Conservation (phyloP, 2,329 filamentous ascomycete species). For the Venturia asperata region DNA sequence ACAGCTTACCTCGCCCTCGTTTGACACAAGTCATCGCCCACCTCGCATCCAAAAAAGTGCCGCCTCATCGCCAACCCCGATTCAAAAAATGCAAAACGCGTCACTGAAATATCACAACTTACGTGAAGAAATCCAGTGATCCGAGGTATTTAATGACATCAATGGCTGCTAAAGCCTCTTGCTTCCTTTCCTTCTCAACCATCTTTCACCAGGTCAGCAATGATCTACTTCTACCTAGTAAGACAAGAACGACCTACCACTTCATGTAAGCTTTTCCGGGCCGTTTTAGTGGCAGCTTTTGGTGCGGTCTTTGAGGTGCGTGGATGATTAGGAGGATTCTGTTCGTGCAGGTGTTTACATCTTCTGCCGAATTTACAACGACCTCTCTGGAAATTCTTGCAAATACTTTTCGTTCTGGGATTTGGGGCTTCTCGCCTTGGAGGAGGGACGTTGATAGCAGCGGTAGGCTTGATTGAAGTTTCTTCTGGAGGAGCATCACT, state of each 20-base stretch:
- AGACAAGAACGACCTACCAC: not conserved
- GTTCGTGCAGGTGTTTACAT: conserved; percentile 5
- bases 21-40: not conserved
- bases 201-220: not conserved
- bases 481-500: conserved; percentile 17
- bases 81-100: too few species aligned
- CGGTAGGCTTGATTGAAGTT: not conserved
- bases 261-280: conserved; percentile 1
- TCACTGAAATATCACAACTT: not conserved
- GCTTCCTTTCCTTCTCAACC: conserved; percentile 12
- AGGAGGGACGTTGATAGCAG: not conserved
- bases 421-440: not conserved
- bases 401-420: not conserved
- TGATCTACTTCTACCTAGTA: not conserved
- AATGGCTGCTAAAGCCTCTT: conserved; percentile 7
- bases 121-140: conserved; percentile 10
- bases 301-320: not conserved
- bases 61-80: not conserved
- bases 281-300: not conserved
- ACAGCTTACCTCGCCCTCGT: not conserved
- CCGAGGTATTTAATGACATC: conserved; percentile 15
- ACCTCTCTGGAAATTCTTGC: conserved; percentile 14
- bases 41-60: not conserved
- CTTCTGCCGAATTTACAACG: conserved; percentile 11
- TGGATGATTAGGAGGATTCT: not conserved